A percentile compares a stretch with the other conserved stretches of the same genome.
Evolutionary conservation across 1,284 basidiomycete species (phyloP).

Genomic region (Pterula multifida): DNA sequence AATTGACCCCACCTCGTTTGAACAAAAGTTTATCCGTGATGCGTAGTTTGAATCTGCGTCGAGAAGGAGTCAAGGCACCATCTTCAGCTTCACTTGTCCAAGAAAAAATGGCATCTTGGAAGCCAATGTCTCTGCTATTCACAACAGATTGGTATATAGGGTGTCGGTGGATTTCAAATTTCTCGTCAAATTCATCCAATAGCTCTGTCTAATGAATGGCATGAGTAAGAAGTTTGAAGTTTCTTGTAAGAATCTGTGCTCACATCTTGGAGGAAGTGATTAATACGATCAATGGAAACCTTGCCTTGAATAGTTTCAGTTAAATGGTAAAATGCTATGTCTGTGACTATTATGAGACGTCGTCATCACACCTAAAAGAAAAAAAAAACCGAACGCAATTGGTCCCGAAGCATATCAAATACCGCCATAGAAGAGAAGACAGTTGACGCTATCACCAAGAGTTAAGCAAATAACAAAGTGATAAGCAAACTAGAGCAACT

Average conservation of each 20-base stretch:
- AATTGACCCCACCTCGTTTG: conserved; percentile 40
- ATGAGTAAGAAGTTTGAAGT: too few species aligned
- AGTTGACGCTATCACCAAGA: conserved; percentile 22
- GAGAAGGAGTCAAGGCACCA: conserved; percentile 19
- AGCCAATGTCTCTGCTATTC: conserved; percentile 21
- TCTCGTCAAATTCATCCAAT: conserved; percentile 30
- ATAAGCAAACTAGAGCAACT: neutral
- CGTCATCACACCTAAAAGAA: neutral
- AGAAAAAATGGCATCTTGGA: conserved; percentile 28
- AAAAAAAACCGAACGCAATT: conserved; percentile 21
- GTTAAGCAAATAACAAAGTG: conserved; percentile 6
- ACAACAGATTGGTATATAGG: conserved; percentile 14
- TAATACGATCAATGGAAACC: conserved; percentile 33
- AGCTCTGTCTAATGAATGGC: conserved; percentile 31
- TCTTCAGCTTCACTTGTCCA: conserved; percentile 25
- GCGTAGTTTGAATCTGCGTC: conserved; percentile 31
- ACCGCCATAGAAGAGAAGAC: conserved; percentile 31
- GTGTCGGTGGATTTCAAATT: conserved; percentile 18
- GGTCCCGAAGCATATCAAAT: conserved; percentile 30
- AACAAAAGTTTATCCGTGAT: conserved; percentile 42
- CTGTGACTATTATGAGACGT: neutral
- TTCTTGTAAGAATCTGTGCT: too few species aligned
- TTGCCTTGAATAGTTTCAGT: conserved; percentile 20
- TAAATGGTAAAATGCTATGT: conserved; percentile 11
- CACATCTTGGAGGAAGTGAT: conserved; percentile 30